Conservation (phyloP, 176 grass and related monocot species). For the Olyra latifolia region DNA sequence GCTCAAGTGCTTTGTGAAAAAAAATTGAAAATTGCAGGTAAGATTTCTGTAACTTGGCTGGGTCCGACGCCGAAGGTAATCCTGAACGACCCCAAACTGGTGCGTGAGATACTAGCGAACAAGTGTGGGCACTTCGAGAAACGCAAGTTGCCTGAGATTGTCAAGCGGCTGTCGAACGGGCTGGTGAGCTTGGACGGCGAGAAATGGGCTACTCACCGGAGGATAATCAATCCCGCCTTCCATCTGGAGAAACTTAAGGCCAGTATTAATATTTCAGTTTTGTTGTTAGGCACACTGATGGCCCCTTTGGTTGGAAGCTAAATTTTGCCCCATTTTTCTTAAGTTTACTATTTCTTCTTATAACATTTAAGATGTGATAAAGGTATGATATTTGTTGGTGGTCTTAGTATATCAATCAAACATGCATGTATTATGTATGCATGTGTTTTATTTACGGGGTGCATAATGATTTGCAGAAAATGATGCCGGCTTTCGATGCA, state of each 20-base stretch:
- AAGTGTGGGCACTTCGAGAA: constrained; percentile 29
- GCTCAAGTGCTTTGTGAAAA: not conserved
- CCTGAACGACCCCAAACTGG: constrained; percentile 33
- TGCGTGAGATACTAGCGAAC: constrained; percentile 31
- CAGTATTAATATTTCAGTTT: not conserved
- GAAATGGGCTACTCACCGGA: constrained; percentile 53
- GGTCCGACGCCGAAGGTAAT: constrained; percentile 30
- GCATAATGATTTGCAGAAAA: constrained; percentile 2
- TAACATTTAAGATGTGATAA: too few relatives aligned
- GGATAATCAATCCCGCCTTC: constrained; percentile 57
- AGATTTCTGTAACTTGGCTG: constrained; percentile 37
- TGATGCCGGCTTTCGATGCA: constrained; percentile 37
- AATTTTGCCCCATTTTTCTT: too few relatives aligned
- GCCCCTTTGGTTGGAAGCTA: too few relatives aligned
- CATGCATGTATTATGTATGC: too few relatives aligned
- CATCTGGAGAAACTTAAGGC: constrained; percentile 58
- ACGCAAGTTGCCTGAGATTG: not conserved
- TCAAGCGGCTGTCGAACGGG: not conserved
- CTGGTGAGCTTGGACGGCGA: constrained; percentile 37
- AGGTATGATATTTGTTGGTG: too few relatives aligned
- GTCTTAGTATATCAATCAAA: too few relatives aligned
- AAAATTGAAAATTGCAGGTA: constrained; percentile 29
- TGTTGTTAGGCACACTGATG: too few relatives aligned
- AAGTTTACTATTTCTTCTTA: too few relatives aligned
- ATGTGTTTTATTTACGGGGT: not conserved